A percentile compares a stretch with the other conserved stretches of the same genome.
phyloP scores from a whole-genome alignment of 257 asterid genomes.

The Solanum piurae region DNA sequence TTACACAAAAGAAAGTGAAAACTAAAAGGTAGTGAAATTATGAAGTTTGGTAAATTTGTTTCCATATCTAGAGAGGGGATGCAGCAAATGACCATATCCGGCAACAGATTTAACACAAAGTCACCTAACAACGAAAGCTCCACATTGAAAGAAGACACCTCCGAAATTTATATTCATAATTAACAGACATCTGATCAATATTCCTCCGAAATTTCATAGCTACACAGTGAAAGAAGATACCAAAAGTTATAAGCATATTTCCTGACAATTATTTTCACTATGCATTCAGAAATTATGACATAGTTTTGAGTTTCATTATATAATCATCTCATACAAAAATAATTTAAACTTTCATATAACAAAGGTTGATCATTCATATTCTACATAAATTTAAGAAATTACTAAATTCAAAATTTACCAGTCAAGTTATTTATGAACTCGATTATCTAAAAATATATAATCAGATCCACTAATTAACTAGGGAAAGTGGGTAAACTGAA shows the following conservation, averaged over 20 bases:
- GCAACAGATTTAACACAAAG: neutral
- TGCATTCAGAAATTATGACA: neutral
- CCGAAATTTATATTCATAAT: neutral
- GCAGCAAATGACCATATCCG: neutral
- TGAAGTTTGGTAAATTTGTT: neutral
- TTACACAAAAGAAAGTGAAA: neutral
- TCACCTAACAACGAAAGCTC: neutral
- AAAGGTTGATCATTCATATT: no score
- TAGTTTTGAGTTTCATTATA: neutral
- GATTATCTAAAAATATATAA: neutral
- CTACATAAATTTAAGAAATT: neutral
- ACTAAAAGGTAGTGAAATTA: neutral
- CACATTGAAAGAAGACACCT: neutral
- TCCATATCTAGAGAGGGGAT: neutral
- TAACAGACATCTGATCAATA: neutral
- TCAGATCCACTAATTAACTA: neutral
- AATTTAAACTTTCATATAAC: neutral
- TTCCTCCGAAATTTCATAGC: neutral
- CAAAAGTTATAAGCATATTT: neutral
- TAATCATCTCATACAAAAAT: no score
- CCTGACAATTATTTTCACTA: neutral
- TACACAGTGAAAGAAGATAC: neutral
- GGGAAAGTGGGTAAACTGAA: neutral
- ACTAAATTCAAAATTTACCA: neutral
- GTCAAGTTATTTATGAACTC: neutral